phyloP scores from a whole-genome alignment of 2,329 filamentous ascomycete species.

The Simplicillium aogashimaense region DNA sequence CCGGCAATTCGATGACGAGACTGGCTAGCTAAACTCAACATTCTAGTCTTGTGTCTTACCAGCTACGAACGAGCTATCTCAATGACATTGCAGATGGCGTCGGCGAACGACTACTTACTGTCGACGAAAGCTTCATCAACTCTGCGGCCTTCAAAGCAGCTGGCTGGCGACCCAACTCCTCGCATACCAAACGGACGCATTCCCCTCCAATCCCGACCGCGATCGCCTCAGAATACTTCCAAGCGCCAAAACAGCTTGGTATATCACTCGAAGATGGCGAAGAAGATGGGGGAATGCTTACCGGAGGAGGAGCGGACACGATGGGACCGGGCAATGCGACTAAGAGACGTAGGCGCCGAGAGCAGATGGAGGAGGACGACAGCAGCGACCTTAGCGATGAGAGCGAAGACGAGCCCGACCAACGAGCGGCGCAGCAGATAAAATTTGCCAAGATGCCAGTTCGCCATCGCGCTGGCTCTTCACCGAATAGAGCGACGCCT shows the following conservation, averaged over 20 bases:
- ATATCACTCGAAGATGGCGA: constrained; percentile 60
- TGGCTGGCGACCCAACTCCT: constrained; percentile 66
- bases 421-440: constrained; percentile 77
- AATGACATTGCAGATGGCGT: constrained; percentile 74
- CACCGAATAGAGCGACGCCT: constrained; percentile 64
- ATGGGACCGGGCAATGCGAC: constrained; percentile 57
- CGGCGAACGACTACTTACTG: constrained; percentile 71
- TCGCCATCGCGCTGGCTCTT: constrained; percentile 76
- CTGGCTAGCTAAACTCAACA: constrained; percentile 10
- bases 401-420: constrained; percentile 68
- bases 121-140: constrained; percentile 71
- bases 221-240: constrained; percentile 76
- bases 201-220: constrained; percentile 80
- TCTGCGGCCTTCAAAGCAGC: constrained; percentile 74
- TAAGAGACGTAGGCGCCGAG: constrained; percentile 55
- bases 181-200: constrained; percentile 72
- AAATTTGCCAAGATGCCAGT: constrained; percentile 95
- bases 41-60: constrained; percentile 67
- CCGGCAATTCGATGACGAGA: neutral
- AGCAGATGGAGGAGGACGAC: constrained; percentile 76
- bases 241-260: constrained; percentile 53
- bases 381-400: constrained; percentile 80
- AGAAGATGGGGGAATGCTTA: constrained; percentile 64
- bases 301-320: constrained; percentile 57
- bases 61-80: constrained; percentile 71